Conservation (phyloP, 2,329 filamentous ascomycete species). For the Thermothelomyces thermophilus region DNA sequence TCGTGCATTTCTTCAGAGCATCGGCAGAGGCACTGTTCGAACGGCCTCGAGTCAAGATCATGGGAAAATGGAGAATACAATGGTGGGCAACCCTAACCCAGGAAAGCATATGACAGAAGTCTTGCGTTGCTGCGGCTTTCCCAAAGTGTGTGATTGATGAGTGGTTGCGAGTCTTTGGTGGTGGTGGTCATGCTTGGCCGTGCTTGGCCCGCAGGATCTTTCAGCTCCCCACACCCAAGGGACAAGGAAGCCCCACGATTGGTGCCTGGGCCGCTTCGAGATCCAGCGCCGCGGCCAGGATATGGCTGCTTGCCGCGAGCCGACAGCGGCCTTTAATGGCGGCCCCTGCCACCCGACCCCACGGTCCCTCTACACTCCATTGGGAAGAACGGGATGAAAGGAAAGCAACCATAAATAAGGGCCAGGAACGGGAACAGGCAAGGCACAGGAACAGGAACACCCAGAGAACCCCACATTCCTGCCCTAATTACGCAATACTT, state of each 20-base stretch:
- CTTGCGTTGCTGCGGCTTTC: no score
- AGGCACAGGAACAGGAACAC: no score
- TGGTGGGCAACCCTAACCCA: no score
- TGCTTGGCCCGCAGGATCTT: neutral
- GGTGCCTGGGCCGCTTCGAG: neutral
- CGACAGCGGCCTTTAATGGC: neutral
- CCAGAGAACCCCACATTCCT: neutral
- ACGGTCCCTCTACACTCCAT: no score
- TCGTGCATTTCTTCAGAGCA: no score
- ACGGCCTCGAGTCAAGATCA: no score
- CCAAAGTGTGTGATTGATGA: no score
- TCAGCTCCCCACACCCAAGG: conserved; percentile 6
- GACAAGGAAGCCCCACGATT: conserved; percentile 1
- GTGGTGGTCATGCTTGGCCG: neutral
- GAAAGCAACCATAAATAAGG: neutral
- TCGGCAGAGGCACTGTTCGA: no score
- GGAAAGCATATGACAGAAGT: no score
- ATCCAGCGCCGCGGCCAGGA: neutral
- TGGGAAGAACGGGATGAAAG: neutral
- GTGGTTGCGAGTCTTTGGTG: no score
- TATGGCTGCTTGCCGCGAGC: neutral
- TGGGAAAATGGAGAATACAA: no score
- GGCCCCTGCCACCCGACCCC: neutral
- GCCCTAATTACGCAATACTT: no score
- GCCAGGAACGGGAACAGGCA: neutral